Conservation (phyloP, 2,329 filamentous ascomycete genomes). For the Emmonsiellopsis sp. region DNA sequence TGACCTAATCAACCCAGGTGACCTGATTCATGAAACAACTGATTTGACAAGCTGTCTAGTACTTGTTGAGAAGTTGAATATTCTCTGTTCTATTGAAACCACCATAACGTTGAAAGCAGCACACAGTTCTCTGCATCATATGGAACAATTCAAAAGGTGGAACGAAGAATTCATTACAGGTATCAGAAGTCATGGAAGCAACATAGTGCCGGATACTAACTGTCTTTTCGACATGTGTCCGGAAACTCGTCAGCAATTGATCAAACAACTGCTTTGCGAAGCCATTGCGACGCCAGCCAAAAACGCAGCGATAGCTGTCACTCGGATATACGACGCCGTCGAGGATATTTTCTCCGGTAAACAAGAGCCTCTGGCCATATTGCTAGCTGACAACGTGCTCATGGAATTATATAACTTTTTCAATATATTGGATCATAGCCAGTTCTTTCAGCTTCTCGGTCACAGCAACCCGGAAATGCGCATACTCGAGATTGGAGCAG, state of each 20-base stretch:
- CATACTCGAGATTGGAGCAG: conserved; percentile 16
- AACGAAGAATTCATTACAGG: no score
- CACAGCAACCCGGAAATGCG: conserved; percentile 9
- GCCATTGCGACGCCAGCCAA: no score
- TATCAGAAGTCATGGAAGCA: not conserved
- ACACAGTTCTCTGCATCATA: not conserved
- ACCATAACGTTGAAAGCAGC: not conserved
- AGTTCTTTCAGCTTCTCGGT: not conserved
- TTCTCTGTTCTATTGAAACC: not conserved
- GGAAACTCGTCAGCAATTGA: not conserved
- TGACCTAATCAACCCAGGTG: no score
- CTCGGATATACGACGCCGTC: not conserved
- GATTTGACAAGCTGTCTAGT: not conserved
- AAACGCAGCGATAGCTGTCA: no score
- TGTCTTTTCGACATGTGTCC: not conserved
- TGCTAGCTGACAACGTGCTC: not conserved
- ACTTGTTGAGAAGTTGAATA: not conserved
- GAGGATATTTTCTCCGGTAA: not conserved
- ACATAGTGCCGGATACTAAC: not conserved
- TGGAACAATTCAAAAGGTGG: no score
- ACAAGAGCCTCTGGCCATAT: not conserved
- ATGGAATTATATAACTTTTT: not conserved
- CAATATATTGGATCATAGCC: not conserved
- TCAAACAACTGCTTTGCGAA: not conserved
- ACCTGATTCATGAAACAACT: not conserved